phyloP scores from a whole-genome alignment of 129 eudicot species.

The Flaveria trinervia region DNA sequence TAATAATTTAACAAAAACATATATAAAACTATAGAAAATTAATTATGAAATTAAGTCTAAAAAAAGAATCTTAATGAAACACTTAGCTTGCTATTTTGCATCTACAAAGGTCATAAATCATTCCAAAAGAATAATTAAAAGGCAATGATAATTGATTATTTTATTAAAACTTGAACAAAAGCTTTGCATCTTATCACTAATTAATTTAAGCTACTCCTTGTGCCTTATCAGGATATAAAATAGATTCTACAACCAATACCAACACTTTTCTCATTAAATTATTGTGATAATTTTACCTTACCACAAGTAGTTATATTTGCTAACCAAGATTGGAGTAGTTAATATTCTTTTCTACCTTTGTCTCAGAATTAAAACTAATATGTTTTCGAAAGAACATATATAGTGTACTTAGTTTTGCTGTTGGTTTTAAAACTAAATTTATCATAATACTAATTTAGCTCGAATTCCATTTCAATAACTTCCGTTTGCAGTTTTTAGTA shows the following conservation, averaged over 20 bases:
- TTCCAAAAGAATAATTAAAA: slow-evolving; percentile 35
- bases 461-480: too few species aligned
- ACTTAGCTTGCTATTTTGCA: slow-evolving; percentile 20
- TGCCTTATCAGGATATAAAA: slow-evolving; percentile 29
- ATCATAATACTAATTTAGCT: too few species aligned
- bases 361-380: too few species aligned
- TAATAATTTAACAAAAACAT: too few species aligned
- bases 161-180: slow-evolving; percentile 27
- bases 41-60: background rate
- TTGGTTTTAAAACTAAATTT: too few species aligned
- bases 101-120: slow-evolving; percentile 15
- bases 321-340: too few species aligned
- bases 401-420: too few species aligned
- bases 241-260: slow-evolving; percentile 31
- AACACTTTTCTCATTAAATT: background rate
- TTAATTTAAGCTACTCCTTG: slow-evolving; percentile 34
- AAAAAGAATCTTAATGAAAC: background rate
- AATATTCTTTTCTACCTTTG: too few species aligned
- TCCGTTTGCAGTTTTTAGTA: background rate
- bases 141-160: slow-evolving; percentile 32
- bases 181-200: slow-evolving; percentile 34
- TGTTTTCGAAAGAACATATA: too few species aligned
- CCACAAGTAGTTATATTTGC: too few species aligned
- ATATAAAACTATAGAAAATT: too few species aligned
- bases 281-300: too few species aligned